phyloP scores from a whole-genome alignment of 1,284 basidiomycete species.

The Ustilago vetiveriae region DNA sequence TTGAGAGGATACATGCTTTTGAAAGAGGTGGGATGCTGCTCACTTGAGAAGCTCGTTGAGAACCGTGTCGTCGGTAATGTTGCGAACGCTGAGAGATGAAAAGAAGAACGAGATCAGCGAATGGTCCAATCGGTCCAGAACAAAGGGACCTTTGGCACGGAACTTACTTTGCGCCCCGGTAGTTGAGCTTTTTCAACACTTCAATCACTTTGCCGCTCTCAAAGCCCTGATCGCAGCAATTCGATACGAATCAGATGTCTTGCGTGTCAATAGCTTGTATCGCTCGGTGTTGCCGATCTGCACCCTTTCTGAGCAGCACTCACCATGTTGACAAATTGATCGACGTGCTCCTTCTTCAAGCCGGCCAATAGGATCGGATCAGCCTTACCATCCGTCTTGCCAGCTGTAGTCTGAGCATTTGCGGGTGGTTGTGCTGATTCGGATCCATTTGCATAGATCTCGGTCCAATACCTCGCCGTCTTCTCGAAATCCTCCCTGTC shows the following conservation, averaged over 20 bases:
- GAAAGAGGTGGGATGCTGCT: constrained; percentile 6
- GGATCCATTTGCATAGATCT: constrained; percentile 58
- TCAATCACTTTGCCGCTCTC: constrained; percentile 83
- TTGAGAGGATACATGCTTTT: constrained; percentile 18
- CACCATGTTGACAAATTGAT: constrained; percentile 68
- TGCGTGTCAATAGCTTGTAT: no score
- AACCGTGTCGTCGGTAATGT: constrained; percentile 58
- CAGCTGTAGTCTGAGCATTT: constrained; percentile 59
- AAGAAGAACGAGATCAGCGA: constrained; percentile 1
- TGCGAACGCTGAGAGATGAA: constrained; percentile 41
- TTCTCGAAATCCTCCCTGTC: constrained; percentile 87
- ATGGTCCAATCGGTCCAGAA: neutral
- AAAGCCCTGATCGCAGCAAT: constrained; percentile 71
- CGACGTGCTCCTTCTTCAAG: constrained; percentile 69
- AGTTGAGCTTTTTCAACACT: constrained; percentile 86
- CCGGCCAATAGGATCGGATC: constrained; percentile 69
- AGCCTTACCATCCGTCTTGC: constrained; percentile 31
- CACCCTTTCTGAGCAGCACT: constrained; percentile 8
- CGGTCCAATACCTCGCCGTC: constrained; percentile 87
- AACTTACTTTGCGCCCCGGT: constrained; percentile 79
- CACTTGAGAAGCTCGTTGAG: constrained; percentile 55
- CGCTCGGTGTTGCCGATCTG: no score
- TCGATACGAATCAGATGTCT: no score
- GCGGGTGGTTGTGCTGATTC: constrained; percentile 38
- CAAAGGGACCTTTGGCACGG: neutral